These are phyloP conservation scores for Pseudohalonectria lignicola DNA, from an alignment of 2,329 filamentous ascomycete genomes.

Conservation along the genomic window DNA sequence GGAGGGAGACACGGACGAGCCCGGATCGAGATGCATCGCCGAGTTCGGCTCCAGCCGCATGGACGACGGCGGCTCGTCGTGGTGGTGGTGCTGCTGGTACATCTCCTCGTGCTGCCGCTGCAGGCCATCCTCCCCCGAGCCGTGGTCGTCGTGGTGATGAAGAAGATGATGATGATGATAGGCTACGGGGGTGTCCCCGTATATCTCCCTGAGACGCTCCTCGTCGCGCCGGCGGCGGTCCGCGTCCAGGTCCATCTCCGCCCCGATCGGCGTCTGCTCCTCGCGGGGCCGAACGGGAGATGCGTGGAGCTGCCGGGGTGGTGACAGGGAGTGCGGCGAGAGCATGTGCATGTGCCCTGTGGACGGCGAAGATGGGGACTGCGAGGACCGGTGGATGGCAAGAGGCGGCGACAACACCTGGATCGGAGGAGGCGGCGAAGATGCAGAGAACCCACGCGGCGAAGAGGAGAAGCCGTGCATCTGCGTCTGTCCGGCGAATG, in stretches of 20 bases:
- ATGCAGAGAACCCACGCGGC: too few relatives aligned
- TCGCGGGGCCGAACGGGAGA: conserved; percentile 4
- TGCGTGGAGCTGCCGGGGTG: conserved; percentile 5
- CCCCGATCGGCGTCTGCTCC: conserved; percentile 6
- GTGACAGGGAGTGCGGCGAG: too few relatives aligned
- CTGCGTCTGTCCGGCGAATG: too few relatives aligned
- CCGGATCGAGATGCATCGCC: too few relatives aligned
- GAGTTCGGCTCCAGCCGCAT: not conserved
- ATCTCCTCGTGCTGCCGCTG: too few relatives aligned
- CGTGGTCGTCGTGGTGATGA: not conserved
- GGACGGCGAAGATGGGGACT: conserved; percentile 7
- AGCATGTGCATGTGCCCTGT: too few relatives aligned
- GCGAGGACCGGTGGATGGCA: conserved; percentile 1
- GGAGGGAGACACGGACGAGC: not conserved
- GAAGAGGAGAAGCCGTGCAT: not conserved
- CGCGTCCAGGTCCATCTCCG: conserved; percentile 6
- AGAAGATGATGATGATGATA: not conserved
- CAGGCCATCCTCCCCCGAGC: not conserved
- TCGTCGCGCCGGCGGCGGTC: conserved; percentile 30
- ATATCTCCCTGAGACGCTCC: conserved; percentile 42
- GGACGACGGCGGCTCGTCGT: not conserved
- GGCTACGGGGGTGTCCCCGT: conserved; percentile 23
- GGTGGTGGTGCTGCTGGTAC: too few relatives aligned
- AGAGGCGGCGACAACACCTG: too few relatives aligned
- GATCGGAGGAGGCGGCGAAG: too few relatives aligned